Percentiles rank a stretch among this genome's conserved stretches.
Evolutionary conservation across 192 early-diverging fungal species (phyloP).

Genomic region (Coemansia sp.): DNA sequence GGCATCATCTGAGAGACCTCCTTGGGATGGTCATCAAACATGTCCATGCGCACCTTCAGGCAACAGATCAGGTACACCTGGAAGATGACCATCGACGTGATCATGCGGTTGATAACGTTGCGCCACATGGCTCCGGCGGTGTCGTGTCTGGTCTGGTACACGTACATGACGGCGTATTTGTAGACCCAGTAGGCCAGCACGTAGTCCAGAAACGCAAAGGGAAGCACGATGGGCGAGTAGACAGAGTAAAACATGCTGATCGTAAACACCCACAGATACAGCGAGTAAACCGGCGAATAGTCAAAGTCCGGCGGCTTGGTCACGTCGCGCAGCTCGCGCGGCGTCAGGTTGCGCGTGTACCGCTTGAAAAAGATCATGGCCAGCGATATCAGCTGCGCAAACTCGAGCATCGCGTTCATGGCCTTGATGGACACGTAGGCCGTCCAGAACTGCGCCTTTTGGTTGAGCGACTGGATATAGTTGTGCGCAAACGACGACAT

Average conservation of each 20-base stretch:
- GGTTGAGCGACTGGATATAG: conserved; percentile 43
- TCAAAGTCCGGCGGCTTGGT: conserved; percentile 70
- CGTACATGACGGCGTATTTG: conserved; percentile 74
- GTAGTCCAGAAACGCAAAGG: conserved; percentile 64
- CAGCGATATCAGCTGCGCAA: conserved; percentile 65
- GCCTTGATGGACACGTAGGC: conserved; percentile 68
- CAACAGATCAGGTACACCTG: conserved; percentile 66
- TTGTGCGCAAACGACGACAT: conserved; percentile 41
- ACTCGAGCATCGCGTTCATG: conserved; percentile 63
- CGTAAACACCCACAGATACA: conserved; percentile 68
- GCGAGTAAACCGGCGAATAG: conserved; percentile 64
- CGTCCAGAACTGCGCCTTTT: conserved; percentile 67
- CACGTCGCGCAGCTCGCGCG: conserved; percentile 65
- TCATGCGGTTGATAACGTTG: conserved; percentile 64
- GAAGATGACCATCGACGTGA: conserved; percentile 62
- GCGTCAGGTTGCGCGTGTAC: conserved; percentile 60
- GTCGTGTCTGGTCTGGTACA: conserved; percentile 68
- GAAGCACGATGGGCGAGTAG: conserved; percentile 64
- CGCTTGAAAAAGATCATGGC: conserved; percentile 57
- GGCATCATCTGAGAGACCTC: too few relatives aligned
- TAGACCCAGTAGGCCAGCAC: conserved; percentile 64
- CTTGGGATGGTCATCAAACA: conserved; percentile 51
- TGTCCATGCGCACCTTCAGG: conserved; percentile 49
- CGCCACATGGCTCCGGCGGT: conserved; percentile 73
- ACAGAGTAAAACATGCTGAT: conserved; percentile 70